phyloP scores from a whole-genome alignment of 78 protist species.

The Chrysochromulina parva region DNA sequence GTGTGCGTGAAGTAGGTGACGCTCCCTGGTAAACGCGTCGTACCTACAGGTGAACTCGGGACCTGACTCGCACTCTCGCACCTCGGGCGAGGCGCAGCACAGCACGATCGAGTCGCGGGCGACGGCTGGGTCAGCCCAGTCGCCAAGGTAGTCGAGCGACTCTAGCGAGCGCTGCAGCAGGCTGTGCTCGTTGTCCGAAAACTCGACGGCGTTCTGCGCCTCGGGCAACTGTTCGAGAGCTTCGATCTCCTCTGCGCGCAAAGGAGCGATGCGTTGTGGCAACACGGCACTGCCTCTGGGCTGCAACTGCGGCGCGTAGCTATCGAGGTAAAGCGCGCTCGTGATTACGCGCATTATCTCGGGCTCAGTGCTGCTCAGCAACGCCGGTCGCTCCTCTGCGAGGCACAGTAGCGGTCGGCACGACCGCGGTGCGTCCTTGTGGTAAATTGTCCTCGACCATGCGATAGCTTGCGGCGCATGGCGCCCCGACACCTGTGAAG shows the following conservation, averaged over 20 bases:
- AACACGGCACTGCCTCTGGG: not conserved
- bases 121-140: not conserved
- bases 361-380: not conserved
- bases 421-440: too few relatives aligned
- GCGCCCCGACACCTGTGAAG: too few relatives aligned
- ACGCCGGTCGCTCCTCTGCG: too few relatives aligned
- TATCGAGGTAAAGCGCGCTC: not conserved
- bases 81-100: not conserved
- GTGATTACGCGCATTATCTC: not conserved
- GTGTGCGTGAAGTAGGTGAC: not conserved
- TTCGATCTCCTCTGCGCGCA: not conserved
- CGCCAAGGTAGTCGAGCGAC: not conserved
- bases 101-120: slow-evolving; percentile 7
- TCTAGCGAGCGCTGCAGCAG: not conserved
- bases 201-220: too few relatives aligned
- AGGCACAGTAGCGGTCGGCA: too few relatives aligned
- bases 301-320: not conserved
- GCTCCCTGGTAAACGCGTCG: not conserved
- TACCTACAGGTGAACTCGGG: not conserved
- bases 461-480: too few relatives aligned
- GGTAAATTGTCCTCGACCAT: too few relatives aligned
- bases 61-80: not conserved
- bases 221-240: not conserved
- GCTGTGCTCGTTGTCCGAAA: not conserved
- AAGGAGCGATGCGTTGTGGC: not conserved